These are phyloP conservation scores for Eragrostis curvula DNA, from an alignment of 176 grass and related monocot species.

Conservation along the genomic window DNA sequence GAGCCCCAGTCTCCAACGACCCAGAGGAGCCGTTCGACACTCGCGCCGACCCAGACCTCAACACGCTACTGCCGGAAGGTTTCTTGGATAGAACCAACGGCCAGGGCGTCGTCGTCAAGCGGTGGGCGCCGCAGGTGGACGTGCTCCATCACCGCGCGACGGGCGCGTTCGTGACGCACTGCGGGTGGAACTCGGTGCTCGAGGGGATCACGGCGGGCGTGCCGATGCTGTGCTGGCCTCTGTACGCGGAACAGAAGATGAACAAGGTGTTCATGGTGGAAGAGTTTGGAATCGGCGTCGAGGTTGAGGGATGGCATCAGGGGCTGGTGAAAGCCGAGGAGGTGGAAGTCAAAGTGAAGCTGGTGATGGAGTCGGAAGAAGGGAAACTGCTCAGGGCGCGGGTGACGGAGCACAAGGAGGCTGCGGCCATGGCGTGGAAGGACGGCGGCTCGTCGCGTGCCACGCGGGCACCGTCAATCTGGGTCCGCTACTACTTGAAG, in stretches of 20 bases:
- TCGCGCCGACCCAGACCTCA: not conserved
- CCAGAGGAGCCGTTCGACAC: not conserved
- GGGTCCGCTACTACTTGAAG: too few relatives aligned
- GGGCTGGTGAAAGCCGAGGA: slow-evolving; percentile 2
- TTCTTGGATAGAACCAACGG: slow-evolving; percentile 40
- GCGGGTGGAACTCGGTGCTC: slow-evolving; percentile 60
- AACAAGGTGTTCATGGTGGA: slow-evolving; percentile 65
- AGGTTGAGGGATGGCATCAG: slow-evolving; percentile 12
- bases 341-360: slow-evolving; percentile 33
- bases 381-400: slow-evolving; percentile 7
- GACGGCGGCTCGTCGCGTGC: slow-evolving; percentile 14
- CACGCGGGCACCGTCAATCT: not conserved
- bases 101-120: too few relatives aligned
- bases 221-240: slow-evolving; percentile 32
- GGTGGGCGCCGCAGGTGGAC: not conserved
- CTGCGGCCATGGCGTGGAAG: not conserved
- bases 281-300: slow-evolving; percentile 26
- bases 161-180: slow-evolving; percentile 57
- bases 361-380: slow-evolving; percentile 20
- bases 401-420: not conserved
- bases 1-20: not conserved
- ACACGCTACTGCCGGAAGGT: slow-evolving; percentile 6
- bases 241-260: slow-evolving; percentile 53
- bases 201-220: slow-evolving; percentile 42
- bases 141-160: not conserved